A percentile compares a stretch with the other conserved stretches of the same genome.
These are phyloP conservation scores for Colletotrichum sp. DNA, from an alignment of 2,329 filamentous ascomycete genomes.

Conservation along the genomic window DNA sequence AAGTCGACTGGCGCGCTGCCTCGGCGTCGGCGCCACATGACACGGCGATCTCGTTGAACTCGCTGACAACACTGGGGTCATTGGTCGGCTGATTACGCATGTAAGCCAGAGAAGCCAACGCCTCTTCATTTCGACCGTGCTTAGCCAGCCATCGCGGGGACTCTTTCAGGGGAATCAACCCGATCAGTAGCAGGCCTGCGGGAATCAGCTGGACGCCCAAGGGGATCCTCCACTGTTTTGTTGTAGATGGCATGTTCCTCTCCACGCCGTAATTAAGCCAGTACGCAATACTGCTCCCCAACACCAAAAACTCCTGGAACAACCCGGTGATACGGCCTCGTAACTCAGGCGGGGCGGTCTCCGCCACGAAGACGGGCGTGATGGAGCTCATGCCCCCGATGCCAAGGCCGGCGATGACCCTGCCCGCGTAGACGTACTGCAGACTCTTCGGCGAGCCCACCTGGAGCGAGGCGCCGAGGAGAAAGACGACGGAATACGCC, in stretches of 20 bases:
- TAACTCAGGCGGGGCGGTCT: slow-evolving; percentile 19
- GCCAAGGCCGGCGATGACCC: not conserved
- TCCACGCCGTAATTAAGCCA: not conserved
- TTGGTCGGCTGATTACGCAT: not conserved
- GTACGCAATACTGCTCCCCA: not conserved
- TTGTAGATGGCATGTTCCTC: not conserved
- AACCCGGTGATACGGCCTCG: not conserved
- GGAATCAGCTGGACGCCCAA: not conserved
- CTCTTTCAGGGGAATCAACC: not conserved
- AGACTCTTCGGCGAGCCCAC: not conserved
- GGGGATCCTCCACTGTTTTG: not conserved
- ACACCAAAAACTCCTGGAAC: not conserved
- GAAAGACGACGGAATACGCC: not conserved
- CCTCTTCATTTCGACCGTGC: not conserved
- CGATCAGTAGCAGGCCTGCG: not conserved
- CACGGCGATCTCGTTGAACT: not conserved
- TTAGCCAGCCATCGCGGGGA: not conserved
- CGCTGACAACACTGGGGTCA: not conserved
- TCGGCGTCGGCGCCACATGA: not conserved
- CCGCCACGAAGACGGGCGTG: not conserved
- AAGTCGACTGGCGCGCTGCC: not conserved
- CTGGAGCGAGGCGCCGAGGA: not conserved
- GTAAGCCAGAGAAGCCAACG: not conserved
- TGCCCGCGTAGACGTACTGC: not conserved
- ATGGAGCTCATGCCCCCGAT: not conserved